Conservation (phyloP, 148 eudicot species). For the Chenopodium berlandieri region DNA sequence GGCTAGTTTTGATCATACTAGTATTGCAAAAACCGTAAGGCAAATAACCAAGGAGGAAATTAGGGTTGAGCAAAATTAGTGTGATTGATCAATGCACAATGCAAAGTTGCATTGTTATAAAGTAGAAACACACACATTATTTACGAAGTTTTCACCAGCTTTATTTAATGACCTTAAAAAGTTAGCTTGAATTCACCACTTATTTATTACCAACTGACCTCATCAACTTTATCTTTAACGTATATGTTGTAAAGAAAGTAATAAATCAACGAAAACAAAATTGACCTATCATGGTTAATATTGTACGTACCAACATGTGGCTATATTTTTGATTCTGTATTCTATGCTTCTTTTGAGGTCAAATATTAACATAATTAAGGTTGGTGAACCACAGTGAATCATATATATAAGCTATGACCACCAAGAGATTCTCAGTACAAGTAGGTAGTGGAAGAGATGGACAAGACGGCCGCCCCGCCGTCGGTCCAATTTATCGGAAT, state of each 20-base stretch:
- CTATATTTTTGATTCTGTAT: not conserved
- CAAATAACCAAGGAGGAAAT: not conserved
- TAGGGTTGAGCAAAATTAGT: slow-evolving; percentile 1
- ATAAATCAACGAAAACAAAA: not conserved
- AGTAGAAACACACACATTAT: no score
- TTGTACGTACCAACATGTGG: no score
- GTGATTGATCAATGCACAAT: slow-evolving; percentile 13
- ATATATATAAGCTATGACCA: slow-evolving; percentile 10
- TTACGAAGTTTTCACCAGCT: not conserved
- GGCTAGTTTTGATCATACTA: not conserved
- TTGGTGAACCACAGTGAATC: not conserved
- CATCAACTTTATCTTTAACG: not conserved
- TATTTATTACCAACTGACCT: not conserved
- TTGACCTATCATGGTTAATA: no score
- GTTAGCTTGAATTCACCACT: not conserved
- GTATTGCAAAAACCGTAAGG: not conserved
- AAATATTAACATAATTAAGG: no score
- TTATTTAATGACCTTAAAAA: not conserved
- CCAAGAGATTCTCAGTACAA: slow-evolving; percentile 61
- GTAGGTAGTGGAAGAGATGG: slow-evolving; percentile 71
- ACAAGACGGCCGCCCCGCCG: slow-evolving; percentile 56
- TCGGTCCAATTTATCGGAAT: slow-evolving; percentile 78
- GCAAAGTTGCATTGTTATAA: not conserved
- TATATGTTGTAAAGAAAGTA: not conserved
- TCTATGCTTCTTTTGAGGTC: no score